These are phyloP conservation scores for Neurospora intermedia DNA, from an alignment of 495 filamentous ascomycete species.

Conservation along the genomic window DNA sequence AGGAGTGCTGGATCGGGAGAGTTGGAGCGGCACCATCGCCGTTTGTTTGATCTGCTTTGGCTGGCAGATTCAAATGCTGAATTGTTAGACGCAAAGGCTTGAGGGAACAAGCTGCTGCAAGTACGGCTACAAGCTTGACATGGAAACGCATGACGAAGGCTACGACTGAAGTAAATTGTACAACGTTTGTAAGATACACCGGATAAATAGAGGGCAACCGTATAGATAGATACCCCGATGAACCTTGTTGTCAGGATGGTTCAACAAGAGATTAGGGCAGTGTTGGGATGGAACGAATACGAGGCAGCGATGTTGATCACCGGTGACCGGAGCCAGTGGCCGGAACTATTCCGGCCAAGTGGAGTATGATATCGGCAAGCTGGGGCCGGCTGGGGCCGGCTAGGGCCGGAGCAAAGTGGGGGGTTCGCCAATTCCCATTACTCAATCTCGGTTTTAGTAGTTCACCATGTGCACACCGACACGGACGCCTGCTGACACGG, in stretches of 20 bases:
- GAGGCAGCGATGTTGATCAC: background rate
- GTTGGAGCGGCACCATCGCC: slow-evolving; percentile 22
- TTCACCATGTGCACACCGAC: background rate
- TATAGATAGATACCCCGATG: background rate
- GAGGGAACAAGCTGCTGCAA: background rate
- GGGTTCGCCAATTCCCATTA: slow-evolving; percentile 12
- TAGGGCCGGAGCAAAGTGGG: slow-evolving; percentile 25
- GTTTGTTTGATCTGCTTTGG: slow-evolving; percentile 25
- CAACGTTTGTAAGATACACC: background rate
- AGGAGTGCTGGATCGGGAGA: slow-evolving; percentile 11
- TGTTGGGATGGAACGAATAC: background rate
- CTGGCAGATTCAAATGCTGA: background rate
- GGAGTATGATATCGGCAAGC: background rate
- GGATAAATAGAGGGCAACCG: background rate
- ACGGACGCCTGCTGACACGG: background rate
- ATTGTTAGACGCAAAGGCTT: background rate
- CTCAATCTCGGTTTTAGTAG: slow-evolving; percentile 4
- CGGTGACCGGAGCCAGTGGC: slow-evolving; percentile 11
- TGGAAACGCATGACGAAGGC: background rate
- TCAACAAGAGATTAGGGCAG: background rate
- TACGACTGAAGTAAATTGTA: background rate
- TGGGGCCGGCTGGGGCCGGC: slow-evolving; percentile 23
- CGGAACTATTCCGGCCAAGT: slow-evolving; percentile 26
- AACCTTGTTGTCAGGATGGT: background rate
- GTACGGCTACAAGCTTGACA: background rate